Conservation (phyloP, 192 early-diverging fungal species). For the Geranomyces michiganensis region DNA sequence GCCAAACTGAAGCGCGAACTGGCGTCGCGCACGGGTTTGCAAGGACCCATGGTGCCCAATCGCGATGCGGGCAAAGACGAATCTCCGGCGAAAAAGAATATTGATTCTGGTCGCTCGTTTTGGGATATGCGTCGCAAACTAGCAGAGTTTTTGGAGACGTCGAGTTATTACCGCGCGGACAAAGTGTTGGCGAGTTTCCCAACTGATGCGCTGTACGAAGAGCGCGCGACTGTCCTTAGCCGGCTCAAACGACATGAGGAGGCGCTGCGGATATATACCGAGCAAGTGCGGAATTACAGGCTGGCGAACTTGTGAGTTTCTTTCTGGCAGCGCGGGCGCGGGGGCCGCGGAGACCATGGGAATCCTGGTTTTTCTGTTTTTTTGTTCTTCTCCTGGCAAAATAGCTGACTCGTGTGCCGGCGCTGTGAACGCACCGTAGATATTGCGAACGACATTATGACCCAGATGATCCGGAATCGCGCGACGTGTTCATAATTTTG, state of each 20-base stretch:
- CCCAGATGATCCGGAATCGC: conserved; percentile 10
- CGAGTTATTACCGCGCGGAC: conserved; percentile 74
- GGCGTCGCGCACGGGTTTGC: conserved; percentile 8
- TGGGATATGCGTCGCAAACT: conserved; percentile 48
- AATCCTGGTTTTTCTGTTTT: too few species aligned
- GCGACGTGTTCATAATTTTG: conserved; percentile 65
- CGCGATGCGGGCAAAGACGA: background rate
- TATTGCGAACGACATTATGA: conserved; percentile 49
- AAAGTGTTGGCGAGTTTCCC: conserved; percentile 74
- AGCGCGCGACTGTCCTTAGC: conserved; percentile 77
- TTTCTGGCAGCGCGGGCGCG: too few species aligned
- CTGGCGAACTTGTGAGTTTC: conserved; percentile 49
- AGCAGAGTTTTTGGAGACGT: conserved; percentile 70
- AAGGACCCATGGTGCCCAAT: conserved; percentile 32
- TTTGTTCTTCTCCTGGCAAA: background rate
- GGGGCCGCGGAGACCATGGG: too few species aligned
- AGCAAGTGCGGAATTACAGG: conserved; percentile 70
- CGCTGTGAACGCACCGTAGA: conserved; percentile 9
- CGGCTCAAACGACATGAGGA: conserved; percentile 85
- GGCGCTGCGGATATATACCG: conserved; percentile 80
- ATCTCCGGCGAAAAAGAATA: too few species aligned
- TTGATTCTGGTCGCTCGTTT: conserved; percentile 27
- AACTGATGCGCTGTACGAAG: conserved; percentile 77
- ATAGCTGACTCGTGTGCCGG: background rate
- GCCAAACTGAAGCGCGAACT: conserved; percentile 58